These are phyloP conservation scores for Metarhizium anisopliae DNA, from an alignment of 2,329 filamentous ascomycete genomes.

Conservation along the genomic window DNA sequence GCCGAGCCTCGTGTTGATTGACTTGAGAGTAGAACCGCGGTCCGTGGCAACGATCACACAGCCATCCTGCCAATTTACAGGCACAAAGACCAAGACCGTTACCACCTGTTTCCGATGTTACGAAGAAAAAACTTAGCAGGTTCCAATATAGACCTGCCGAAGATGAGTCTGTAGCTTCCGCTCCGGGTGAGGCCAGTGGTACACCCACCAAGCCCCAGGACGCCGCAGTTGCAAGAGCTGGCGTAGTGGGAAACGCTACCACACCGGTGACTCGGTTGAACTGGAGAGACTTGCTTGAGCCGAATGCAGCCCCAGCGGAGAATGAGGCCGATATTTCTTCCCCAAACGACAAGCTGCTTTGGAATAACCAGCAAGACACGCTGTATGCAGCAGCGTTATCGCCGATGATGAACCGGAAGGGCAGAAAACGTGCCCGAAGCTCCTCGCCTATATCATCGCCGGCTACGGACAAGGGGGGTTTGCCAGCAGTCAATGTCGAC, in stretches of 20 bases:
- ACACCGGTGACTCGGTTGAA: conserved; percentile 45
- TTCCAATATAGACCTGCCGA: conserved; percentile 33
- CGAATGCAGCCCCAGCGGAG: conserved; percentile 28
- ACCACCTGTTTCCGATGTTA: conserved; percentile 45
- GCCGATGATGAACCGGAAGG: conserved; percentile 39
- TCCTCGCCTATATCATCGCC: conserved; percentile 67
- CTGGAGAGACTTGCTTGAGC: conserved; percentile 50
- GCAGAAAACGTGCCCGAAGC: conserved; percentile 61
- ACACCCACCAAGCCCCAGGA: conserved; percentile 13
- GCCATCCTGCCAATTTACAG: conserved; percentile 33
- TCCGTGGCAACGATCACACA: conserved; percentile 47
- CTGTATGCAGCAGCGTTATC: conserved; percentile 32
- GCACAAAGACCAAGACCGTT: conserved; percentile 28
- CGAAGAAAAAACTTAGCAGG: conserved; percentile 52
- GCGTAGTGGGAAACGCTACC: conserved; percentile 1
- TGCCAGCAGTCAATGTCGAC: conserved; percentile 46
- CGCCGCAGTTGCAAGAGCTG: neutral
- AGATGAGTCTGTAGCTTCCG: conserved; percentile 10
- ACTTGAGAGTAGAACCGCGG: conserved; percentile 24
- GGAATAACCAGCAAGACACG: conserved; percentile 43
- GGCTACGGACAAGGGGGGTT: conserved; percentile 33
- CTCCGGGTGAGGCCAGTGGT: conserved; percentile 1
- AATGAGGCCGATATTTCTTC: conserved; percentile 44
- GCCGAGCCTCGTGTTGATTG: neutral
- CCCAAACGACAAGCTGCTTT: conserved; percentile 52